Conservation (phyloP, 345 rosid genomes). For the Eucalyptus tenuipes region DNA sequence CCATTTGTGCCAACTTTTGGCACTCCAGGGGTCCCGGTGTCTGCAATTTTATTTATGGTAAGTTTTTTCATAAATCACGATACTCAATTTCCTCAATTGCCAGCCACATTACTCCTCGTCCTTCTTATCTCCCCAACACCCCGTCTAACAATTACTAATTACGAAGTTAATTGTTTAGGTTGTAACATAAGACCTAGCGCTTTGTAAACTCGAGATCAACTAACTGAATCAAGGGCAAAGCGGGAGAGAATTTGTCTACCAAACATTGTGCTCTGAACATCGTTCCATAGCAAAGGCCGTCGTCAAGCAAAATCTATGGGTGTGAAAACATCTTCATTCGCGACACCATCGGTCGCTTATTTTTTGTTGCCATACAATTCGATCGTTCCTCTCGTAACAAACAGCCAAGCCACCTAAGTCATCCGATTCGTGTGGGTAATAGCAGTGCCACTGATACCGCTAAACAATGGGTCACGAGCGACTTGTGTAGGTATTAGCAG, state of each 20-base stretch:
- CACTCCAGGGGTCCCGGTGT: too few species aligned
- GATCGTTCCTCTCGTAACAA: neutral
- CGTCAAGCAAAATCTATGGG: neutral
- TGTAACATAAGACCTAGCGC: accelerated
- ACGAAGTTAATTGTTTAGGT: too few species aligned
- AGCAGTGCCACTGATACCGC: neutral
- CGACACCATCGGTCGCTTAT: neutral
- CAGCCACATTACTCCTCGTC: accelerated
- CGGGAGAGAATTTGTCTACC: neutral
- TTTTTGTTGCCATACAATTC: neutral
- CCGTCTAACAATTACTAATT: accelerated
- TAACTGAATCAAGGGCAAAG: neutral
- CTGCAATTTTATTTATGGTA: too few species aligned
- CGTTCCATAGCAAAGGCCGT: neutral
- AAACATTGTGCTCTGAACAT: neutral
- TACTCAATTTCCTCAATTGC: neutral
- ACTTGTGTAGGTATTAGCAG: neutral
- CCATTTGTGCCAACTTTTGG: too few species aligned
- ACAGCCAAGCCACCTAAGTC: neutral
- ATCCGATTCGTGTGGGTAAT: neutral
- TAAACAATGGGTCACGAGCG: neutral
- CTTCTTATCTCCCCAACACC: accelerated
- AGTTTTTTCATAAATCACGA: neutral
- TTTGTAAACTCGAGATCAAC: neutral
- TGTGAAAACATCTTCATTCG: neutral